Evolutionary conservation across 2,329 filamentous ascomycete species (phyloP).

Genomic region (Arthrobotrys conoides): DNA sequence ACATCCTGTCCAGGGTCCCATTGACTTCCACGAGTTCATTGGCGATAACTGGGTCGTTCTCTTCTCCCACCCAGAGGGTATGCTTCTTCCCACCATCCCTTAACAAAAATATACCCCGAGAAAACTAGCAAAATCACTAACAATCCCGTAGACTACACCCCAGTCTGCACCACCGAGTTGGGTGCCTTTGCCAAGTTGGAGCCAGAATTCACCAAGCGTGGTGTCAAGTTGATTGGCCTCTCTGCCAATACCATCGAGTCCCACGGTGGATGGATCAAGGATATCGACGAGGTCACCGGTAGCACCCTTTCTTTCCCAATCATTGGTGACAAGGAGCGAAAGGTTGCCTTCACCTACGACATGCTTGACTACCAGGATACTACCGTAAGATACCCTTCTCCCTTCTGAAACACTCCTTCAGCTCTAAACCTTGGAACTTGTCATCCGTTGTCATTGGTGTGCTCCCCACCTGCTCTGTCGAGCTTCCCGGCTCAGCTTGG

Average conservation of each 20-base stretch:
- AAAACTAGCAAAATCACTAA: slow-evolving; percentile 63
- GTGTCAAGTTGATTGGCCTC: slow-evolving; percentile 75
- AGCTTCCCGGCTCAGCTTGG: slow-evolving; percentile 33
- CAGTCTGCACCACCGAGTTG: slow-evolving; percentile 76
- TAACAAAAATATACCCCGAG: neutral
- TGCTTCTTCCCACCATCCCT: neutral
- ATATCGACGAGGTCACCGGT: slow-evolving; percentile 69
- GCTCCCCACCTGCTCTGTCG: slow-evolving; percentile 44
- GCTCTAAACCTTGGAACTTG: neutral
- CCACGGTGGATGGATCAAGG: slow-evolving; percentile 72
- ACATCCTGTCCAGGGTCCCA: slow-evolving; percentile 69
- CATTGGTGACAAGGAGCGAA: slow-evolving; percentile 68
- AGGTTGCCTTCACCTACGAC: slow-evolving; percentile 68
- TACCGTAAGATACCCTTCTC: slow-evolving; percentile 55
- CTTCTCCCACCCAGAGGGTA: slow-evolving; percentile 76
- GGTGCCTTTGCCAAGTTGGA: slow-evolving; percentile 76
- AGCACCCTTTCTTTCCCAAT: slow-evolving; percentile 68
- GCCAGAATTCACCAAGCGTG: slow-evolving; percentile 75
- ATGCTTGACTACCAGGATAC: slow-evolving; percentile 67
- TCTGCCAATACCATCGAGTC: slow-evolving; percentile 74
- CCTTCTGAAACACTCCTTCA: slow-evolving; percentile 15
- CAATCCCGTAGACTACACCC: slow-evolving; percentile 69
- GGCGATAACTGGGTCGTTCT: slow-evolving; percentile 79
- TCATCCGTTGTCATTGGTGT: slow-evolving; percentile 10
- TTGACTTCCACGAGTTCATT: slow-evolving; percentile 81